Evolutionary conservation across 2,329 filamentous ascomycete genomes (phyloP).

Genomic region (Lizonia empirigonia): DNA sequence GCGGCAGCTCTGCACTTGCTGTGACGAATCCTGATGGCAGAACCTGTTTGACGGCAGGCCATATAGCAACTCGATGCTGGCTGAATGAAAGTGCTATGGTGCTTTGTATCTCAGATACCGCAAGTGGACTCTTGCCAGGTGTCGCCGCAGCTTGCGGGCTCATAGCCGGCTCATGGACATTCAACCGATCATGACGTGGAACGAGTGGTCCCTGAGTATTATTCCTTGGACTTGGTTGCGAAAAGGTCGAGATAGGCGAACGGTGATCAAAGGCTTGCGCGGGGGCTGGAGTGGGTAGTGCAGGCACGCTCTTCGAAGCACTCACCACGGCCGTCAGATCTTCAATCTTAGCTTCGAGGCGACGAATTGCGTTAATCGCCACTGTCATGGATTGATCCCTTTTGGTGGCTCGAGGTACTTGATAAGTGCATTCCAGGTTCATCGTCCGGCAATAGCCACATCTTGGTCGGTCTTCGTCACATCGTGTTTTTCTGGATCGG

Average conservation of each 20-base stretch:
- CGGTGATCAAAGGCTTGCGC: constrained; percentile 26
- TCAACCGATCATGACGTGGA: constrained; percentile 25
- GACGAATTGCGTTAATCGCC: constrained; percentile 61
- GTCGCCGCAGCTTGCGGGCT: constrained; percentile 37
- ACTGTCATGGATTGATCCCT: constrained; percentile 61
- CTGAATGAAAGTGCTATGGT: constrained; percentile 55
- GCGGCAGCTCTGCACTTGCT: constrained; percentile 48
- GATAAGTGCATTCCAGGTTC: constrained; percentile 58
- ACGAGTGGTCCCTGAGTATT: constrained; percentile 18
- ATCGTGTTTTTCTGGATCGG: constrained; percentile 60
- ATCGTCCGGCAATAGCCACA: constrained; percentile 59
- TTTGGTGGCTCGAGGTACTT: constrained; percentile 60
- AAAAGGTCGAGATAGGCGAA: constrained; percentile 35
- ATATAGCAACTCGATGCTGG: constrained; percentile 57
- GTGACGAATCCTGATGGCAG: constrained; percentile 52
- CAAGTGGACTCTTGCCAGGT: constrained; percentile 31
- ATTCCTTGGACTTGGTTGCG: constrained; percentile 37
- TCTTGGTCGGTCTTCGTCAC: constrained; percentile 59
- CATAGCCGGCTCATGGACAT: constrained; percentile 30
- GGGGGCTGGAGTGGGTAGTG: constrained; percentile 14
- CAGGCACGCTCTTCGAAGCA: constrained; percentile 20
- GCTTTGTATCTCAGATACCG: constrained; percentile 23
- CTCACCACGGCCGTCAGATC: constrained; percentile 50
- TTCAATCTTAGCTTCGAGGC: constrained; percentile 60
- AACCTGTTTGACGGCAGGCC: constrained; percentile 54